Conservation (phyloP, 345 rosid species). For the Hibiscus syriacus region DNA sequence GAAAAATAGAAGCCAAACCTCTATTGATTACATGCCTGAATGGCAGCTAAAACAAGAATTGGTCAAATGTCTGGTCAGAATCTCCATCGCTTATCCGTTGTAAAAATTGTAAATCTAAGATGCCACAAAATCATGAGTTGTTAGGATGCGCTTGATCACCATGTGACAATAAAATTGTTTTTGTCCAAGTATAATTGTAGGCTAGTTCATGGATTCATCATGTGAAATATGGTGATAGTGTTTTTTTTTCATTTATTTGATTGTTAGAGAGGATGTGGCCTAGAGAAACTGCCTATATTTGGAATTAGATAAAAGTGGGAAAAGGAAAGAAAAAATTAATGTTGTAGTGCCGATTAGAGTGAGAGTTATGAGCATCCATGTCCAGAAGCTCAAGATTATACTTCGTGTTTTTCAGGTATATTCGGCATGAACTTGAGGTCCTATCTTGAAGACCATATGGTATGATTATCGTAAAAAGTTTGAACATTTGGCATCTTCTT, state of each 20-base stretch:
- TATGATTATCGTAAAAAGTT: constrained; percentile 17
- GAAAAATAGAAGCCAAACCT: constrained; percentile 3
- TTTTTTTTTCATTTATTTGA: not conserved
- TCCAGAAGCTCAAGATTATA: not conserved
- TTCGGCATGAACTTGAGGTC: constrained; percentile 98
- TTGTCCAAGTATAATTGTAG: not conserved
- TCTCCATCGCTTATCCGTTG: not conserved
- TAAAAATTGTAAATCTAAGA: not conserved
- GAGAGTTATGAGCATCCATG: not conserved
- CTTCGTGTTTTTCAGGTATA: constrained; percentile 50
- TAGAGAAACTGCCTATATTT: not conserved
- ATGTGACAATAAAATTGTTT: not conserved
- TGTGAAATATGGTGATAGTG: not conserved
- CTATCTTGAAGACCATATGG: constrained; percentile 92
- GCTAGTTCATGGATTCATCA: no score
- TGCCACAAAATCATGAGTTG: not conserved
- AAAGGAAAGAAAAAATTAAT: not conserved
- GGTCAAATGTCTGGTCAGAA: not conserved
- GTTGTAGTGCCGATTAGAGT: not conserved
- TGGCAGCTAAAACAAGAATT: not conserved
- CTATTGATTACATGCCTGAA: not conserved
- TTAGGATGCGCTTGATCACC: not conserved
- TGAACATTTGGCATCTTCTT: not conserved
- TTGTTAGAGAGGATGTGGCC: not conserved
- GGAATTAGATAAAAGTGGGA: not conserved